Evolutionary conservation across 257 asterid genomes (phyloP), one percentile per base, ranked within the genome.

Genomic region (Paulownia fortunei): DNA sequence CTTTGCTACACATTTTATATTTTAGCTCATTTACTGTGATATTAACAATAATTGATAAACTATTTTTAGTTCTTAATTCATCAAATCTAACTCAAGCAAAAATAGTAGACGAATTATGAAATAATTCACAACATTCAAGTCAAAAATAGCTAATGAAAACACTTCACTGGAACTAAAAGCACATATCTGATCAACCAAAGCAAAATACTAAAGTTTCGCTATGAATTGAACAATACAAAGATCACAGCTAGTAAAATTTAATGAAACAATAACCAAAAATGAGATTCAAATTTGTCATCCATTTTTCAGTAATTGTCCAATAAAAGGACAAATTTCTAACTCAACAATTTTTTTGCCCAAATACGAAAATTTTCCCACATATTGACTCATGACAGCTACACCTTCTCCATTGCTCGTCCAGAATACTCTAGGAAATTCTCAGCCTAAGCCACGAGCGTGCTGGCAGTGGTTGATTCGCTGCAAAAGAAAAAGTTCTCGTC

Each of bases 391-490:
- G 36, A 69, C 32, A 23, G 52, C 39, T 52, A 67, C 58, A 23
- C 18, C 21, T 47, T 5, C 70, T 36, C 2, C 27, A 12, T 54
- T 62, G 78, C 72, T 62, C 60, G 15, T 79, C 78, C 81, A 70
- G 69, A 36, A 36, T 3, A 21, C 26, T 21, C 7, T 18, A 4
- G 58, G 58, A 18, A 58, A 15, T 13, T 0, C 47, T n/a, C 49
- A 47, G 70, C 72, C 82, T 86, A 92, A 15, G 97, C 96, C 74
- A 92, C 97, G 3, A 92, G 97, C 0, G 97, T 90, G 89, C 97
- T 92, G 72, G 97, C 97, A 15, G 97, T 92, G 74, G 96, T 90
- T 11, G 97, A 92, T 67, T 92, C 97, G 10, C 97, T 92, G 92
- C 87, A 90, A 65, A 67, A 32, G 16, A 7, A 23, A 60, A 67